Base-by-base conservation (phyloP, 805 yeast genomes). In the Hanseniaspora pseudoguilliermondii region DNA sequence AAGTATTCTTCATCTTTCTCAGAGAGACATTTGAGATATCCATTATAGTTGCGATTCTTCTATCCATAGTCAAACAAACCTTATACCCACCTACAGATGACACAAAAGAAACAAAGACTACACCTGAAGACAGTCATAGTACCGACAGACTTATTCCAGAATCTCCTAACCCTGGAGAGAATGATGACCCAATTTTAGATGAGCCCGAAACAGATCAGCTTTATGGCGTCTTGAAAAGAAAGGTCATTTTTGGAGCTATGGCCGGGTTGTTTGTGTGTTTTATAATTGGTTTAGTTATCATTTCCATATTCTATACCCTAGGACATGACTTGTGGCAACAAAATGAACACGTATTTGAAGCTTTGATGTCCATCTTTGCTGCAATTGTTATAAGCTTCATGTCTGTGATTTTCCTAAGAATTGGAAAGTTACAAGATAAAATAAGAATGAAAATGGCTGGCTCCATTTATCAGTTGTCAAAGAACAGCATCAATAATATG, bases 321-420 rank as follows among this genome's bases (percentile, higher is more conserved):
- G 96, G 96, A 16, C 80, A 82, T 27, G 95, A 89, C 69, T 71
- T 86, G 54, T 89, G 96, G 96, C 79, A 90, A 9, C 71, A 81
- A 58, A 84, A 96, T 42, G 97, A 89, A 66, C 80, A 93, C 63
- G 74, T 86, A 54, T 89, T 95, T 86, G 97, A 89, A 66, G 95
- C 95, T 8, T 69, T 82, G 0, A 81, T 89, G 64, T 84, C 91
- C 61, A 74, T 90, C 15, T 66, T 88, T 34, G 88, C 95, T 3
- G 79, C 93, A 20, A 63, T 84, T 1, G 80, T 89, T 57, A 89
- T 89, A 58, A 85, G 95, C 0, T 70, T 82, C 8, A 88, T 89
- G 96, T 96, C 96, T 0, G 64, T 87, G 36, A 84, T 91, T 55
- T 79, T 89, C 65, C 73, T 89, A 59, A 74, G 95, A 59, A 78